Evolutionary conservation across 768 basidiomycete genomes (phyloP).

Genomic region (Lactarius pseudohatsudake): DNA sequence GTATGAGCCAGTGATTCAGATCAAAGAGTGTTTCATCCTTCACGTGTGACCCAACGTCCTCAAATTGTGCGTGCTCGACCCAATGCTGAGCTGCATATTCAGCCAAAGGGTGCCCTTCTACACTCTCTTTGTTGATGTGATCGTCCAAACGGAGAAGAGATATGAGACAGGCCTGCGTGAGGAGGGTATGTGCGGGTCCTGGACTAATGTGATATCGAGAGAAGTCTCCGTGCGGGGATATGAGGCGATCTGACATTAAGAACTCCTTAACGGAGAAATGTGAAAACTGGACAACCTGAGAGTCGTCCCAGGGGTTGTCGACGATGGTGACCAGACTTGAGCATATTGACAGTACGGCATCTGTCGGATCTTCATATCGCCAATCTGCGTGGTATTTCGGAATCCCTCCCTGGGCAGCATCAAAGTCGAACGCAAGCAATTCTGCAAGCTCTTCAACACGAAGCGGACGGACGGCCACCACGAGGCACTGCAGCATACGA

Average conservation of each 20-base stretch:
- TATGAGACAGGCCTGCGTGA: neutral
- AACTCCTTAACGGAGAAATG: neutral
- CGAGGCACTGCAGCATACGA: neutral
- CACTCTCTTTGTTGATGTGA: neutral
- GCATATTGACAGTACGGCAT: neutral
- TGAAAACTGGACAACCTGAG: neutral
- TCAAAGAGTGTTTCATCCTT: too few relatives aligned
- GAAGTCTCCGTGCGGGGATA: neutral
- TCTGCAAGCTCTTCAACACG: neutral
- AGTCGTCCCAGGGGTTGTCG: neutral
- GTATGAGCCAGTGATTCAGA: too few relatives aligned
- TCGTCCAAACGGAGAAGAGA: neutral
- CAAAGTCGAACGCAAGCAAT: neutral
- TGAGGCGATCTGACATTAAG: neutral
- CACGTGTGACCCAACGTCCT: neutral
- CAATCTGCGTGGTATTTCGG: neutral
- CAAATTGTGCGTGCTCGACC: neutral
- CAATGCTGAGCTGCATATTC: neutral
- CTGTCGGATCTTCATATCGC: neutral
- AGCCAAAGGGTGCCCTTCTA: neutral
- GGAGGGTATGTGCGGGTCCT: too few relatives aligned
- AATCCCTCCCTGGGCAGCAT: neutral
- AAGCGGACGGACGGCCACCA: neutral
- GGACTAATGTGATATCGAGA: too few relatives aligned
- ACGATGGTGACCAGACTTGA: neutral